Evolutionary conservation across 257 asterid genomes (phyloP).

Genomic region (Primulina tabacum): DNA sequence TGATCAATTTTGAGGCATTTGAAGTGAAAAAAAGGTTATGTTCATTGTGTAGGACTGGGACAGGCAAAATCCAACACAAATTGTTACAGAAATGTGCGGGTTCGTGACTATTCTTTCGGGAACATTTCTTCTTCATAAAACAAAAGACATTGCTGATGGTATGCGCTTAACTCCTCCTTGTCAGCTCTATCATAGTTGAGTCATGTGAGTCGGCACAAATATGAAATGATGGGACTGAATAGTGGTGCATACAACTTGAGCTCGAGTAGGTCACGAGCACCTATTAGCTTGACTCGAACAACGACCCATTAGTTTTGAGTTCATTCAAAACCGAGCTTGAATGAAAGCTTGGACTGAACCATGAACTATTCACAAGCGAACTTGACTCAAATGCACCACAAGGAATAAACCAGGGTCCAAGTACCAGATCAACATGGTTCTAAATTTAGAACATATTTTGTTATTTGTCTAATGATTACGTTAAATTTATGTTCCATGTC

Average conservation of each 20-base stretch:
- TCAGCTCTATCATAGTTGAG: not conserved
- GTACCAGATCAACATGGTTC: not conserved
- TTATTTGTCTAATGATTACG: not conserved
- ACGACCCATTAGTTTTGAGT: not conserved
- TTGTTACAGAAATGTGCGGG: slow-evolving; percentile 41
- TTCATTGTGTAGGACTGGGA: slow-evolving; percentile 41
- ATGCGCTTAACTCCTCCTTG: slow-evolving; percentile 6
- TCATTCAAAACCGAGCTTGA: not conserved
- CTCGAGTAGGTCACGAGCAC: not conserved
- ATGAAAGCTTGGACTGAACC: not conserved
- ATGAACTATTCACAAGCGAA: not conserved
- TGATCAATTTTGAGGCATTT: not conserved
- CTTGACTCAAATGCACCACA: not conserved
- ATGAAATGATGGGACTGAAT: not conserved
- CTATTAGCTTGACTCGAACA: not conserved
- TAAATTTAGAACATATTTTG: not conserved
- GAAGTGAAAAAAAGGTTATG: not conserved
- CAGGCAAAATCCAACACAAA: slow-evolving; percentile 41
- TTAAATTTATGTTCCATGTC: slow-evolving; percentile 31
- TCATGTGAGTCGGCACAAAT: not conserved
- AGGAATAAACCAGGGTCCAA: not conserved
- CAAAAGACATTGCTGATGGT: slow-evolving; percentile 38
- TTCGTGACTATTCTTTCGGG: slow-evolving; percentile 45
- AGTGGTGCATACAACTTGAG: not conserved
- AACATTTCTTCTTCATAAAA: slow-evolving; percentile 42